A percentile compares a stretch with the other conserved stretches of the same genome.
Conservation (phyloP, 1,284 basidiomycete genomes). For the Lentinula novae-zelandiae region DNA sequence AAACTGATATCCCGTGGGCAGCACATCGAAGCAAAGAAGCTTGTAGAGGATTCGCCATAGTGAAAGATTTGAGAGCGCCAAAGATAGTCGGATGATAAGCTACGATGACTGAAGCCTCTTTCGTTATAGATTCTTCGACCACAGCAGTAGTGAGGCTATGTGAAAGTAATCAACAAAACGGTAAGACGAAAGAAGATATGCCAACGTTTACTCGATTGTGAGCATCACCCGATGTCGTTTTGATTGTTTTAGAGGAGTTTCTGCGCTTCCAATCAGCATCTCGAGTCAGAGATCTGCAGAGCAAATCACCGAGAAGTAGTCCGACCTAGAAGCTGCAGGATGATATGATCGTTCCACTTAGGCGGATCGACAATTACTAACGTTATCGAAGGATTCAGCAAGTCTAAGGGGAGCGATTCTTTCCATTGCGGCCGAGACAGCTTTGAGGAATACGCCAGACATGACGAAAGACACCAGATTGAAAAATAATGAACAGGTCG, state of each 20-base stretch:
- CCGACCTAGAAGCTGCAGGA: slow-evolving; percentile 57
- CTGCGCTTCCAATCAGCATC: slow-evolving; percentile 32
- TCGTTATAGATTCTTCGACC: slow-evolving; percentile 67
- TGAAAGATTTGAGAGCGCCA: slow-evolving; percentile 74
- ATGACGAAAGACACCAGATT: neutral
- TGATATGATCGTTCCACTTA: neutral
- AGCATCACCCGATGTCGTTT: slow-evolving; percentile 67
- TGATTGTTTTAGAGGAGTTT: slow-evolving; percentile 64
- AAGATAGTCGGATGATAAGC: slow-evolving; percentile 94
- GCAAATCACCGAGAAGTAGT: slow-evolving; percentile 63
- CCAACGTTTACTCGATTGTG: slow-evolving; percentile 77
- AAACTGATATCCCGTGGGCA: slow-evolving; percentile 81
- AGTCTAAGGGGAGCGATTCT: slow-evolving; percentile 82
- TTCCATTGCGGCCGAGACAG: slow-evolving; percentile 63
- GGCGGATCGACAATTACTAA: slow-evolving; percentile 34
- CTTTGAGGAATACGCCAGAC: slow-evolving; percentile 36
- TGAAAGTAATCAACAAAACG: neutral
- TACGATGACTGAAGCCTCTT: slow-evolving; percentile 66
- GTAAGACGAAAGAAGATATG: slow-evolving; percentile 9
- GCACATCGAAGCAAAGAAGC: slow-evolving; percentile 75
- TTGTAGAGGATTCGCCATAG: slow-evolving; percentile 78
- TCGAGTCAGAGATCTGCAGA: slow-evolving; percentile 1
- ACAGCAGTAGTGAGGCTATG: slow-evolving; percentile 76
- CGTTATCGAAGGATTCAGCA: slow-evolving; percentile 91
- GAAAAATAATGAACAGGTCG: neutral